Evolutionary conservation across 352 stramenopile genomes (phyloP), one percentile per base, ranked within the genome.

Genomic region (Phytophthora sansomeana): DNA sequence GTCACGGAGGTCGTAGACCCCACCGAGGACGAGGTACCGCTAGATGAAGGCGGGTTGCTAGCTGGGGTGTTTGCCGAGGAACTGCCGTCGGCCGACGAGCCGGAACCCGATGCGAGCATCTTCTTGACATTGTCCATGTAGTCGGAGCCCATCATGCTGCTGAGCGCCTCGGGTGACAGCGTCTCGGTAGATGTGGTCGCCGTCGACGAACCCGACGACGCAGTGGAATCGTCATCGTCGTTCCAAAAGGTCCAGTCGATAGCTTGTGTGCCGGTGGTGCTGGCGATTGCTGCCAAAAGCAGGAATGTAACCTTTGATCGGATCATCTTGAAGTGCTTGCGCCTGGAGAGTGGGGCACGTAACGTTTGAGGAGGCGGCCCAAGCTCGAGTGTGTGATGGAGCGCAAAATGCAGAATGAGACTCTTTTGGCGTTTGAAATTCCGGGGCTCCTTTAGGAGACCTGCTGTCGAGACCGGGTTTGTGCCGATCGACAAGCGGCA

Each of bases 241-340:
- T 73, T 69, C 63, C 63, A 77, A 60, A 77, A 77, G 1, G 47
- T 73, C 69, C 63, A 77, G 32, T 74, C 63, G 49, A 74, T 50
- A n/a, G 58, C 69, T 55, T 67, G 63, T 60, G 63, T 73, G 5
- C 43, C 46, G 53, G 52, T 67, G 55, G 54, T 67, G 41, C 24
- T 58, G 32, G 30, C 49, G 57, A 71, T 33, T 7, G 30, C 13
- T 28, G 56, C 38, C 29, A 75, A 39, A 17, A 64, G 7, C 11
- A 64, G 17, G 38, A 71, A 39, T 13, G 39, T 26, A 2, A 53
- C 10, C 29, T 48, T 67, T 30, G 55, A 63, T 38, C 64, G 57
- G 19, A 63, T 30, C 64, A 72, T 72, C 33, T 58, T 62, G 63
- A 58, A 42, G 33, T 59, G 47, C 39, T 53, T 43, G 46, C 21